A percentile compares a stretch with the other conserved stretches of the same genome.
Evolutionary conservation across 257 asterid species (phyloP).

Genomic region (Leptodermis oblonga): DNA sequence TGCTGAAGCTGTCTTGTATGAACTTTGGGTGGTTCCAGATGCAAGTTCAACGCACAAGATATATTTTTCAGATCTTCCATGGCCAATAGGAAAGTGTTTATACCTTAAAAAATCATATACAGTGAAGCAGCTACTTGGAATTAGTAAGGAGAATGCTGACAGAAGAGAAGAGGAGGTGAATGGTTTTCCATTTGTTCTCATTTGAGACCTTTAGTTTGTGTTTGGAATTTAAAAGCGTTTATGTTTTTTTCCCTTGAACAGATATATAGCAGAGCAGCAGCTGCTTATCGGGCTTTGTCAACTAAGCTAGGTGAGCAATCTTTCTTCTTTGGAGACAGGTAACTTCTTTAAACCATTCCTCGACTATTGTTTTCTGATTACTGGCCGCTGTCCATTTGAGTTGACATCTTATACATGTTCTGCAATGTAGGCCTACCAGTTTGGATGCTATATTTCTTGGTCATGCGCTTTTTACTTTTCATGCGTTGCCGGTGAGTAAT

Average conservation of each 20-base stretch:
- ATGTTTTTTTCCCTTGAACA: constrained; percentile 20
- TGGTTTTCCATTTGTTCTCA: constrained; percentile 1
- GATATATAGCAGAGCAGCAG: constrained; percentile 71
- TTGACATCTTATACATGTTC: background rate
- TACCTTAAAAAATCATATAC: constrained; percentile 50
- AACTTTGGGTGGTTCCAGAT: constrained; percentile 80
- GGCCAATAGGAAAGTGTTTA: constrained; percentile 89
- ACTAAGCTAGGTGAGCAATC: constrained; percentile 68
- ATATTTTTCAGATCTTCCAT: constrained; percentile 89
- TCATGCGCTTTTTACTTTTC: constrained; percentile 68
- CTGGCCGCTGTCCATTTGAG: background rate
- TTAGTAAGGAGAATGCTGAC: constrained; percentile 42
- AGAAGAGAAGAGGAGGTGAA: constrained; percentile 15
- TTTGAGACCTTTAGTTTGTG: background rate
- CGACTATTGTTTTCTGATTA: background rate
- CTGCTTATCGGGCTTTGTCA: constrained; percentile 70
- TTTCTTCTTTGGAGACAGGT: constrained; percentile 73
- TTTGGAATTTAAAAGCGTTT: constrained; percentile 31
- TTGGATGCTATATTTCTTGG: constrained; percentile 86
- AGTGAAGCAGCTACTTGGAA: constrained; percentile 70
- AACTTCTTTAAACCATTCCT: background rate
- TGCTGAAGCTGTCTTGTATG: constrained; percentile 72
- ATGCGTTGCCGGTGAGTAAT: constrained; percentile 90
- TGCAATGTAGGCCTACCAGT: constrained; percentile 70
- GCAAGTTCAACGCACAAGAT: constrained; percentile 59